Evolutionary conservation across 495 filamentous ascomycete genomes (phyloP), one percentile per base, ranked within the genome.

Genomic region (Ascodesmis nigricans): DNA sequence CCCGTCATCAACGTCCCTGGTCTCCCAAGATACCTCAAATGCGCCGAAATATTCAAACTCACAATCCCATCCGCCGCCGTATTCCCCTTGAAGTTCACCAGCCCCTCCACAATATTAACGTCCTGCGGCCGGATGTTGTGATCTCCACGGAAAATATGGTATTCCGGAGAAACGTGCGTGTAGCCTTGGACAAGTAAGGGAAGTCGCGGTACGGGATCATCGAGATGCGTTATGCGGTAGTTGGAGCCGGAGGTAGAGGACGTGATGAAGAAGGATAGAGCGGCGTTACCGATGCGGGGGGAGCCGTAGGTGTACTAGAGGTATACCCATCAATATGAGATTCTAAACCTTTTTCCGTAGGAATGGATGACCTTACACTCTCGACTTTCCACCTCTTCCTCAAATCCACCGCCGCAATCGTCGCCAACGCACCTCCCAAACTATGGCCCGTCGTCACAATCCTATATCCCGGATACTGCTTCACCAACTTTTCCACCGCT

Each of bases 271-370:
- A 51, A 42, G 3, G 62, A 58, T 32, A 73, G 39, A 1, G 48
- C 54, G 1, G 40, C 10, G 26, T 64, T 65, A 4, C 68, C 71
- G n/a, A 74, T 55, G 4, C 65, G 63, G 1, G 72, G 73, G 11
- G 61, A 52, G 24, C 68, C 73, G 39, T 65, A 76, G 4, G 62
- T 66, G 50, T 73, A 75, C 38, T n/a, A n/a, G n/a, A n/a, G n/a
- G n/a, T n/a, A n/a, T n/a, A n/a, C n/a, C n/a, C n/a, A n/a, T n/a
- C n/a, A n/a, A n/a, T n/a, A n/a, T n/a, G n/a, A n/a, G 47, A 17
- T 39, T 52, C 50, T n/a, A n/a, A n/a, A n/a, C n/a, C n/a, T n/a
- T n/a, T n/a, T n/a, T n/a, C n/a, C n/a, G n/a, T n/a, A n/a, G n/a
- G n/a, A 52, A n/a, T n/a, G n/a, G n/a, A n/a, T n/a, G n/a, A n/a